Evolutionary conservation across 2,329 filamentous ascomycete genomes (phyloP), one percentile per base, ranked within the genome.

Genomic region (Beauveria rudraprayagi): DNA sequence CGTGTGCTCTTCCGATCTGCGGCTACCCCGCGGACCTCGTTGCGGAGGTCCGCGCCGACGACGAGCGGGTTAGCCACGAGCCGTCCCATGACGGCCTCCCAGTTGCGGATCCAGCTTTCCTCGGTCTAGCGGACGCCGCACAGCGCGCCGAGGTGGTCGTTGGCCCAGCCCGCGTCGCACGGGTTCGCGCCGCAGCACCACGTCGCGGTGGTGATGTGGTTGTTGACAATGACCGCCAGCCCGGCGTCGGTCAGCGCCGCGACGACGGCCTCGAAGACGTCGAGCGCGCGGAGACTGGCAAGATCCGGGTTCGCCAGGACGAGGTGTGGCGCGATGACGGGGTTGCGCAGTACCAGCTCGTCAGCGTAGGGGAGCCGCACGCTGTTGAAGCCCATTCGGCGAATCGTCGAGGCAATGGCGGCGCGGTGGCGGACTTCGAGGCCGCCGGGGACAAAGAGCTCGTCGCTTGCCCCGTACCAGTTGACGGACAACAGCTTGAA

Each of bases 391-490:
- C 86, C 86, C 60, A 89, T 75, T 10, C 70, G 69, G 58, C 80
- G 79, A 69, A 89, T 87, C 17, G 81, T 82, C 63, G 73, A 68
- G 4, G 85, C 84, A 64, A 89, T 88, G 22, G 78, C 76, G 61
- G 75, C 76, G 43, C 86, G 83, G 71, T 89, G 84, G 67, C 80
- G 79, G 24, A 85, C 73, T 64, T 89, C 84, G 44, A 89, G 76
- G 0, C 86, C 86, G 41, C 84, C 83, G 0, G 83, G 79, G 11
- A 89, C 79, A 66, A 86, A 88, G 60, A 83, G 76, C 73, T 87
- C 81, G 67, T 89, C 86, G 68, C 84, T 87, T 3, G 82, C 86
- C 40, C 87, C 86, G 69, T 89, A 89, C 86, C 86, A 89, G 73
- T 89, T 89, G 68, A 88, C 77, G 22, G 83, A 85, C 19, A 82